phyloP scores from a whole-genome alignment of 139 green algal species.

The Micractinium sp. region DNA sequence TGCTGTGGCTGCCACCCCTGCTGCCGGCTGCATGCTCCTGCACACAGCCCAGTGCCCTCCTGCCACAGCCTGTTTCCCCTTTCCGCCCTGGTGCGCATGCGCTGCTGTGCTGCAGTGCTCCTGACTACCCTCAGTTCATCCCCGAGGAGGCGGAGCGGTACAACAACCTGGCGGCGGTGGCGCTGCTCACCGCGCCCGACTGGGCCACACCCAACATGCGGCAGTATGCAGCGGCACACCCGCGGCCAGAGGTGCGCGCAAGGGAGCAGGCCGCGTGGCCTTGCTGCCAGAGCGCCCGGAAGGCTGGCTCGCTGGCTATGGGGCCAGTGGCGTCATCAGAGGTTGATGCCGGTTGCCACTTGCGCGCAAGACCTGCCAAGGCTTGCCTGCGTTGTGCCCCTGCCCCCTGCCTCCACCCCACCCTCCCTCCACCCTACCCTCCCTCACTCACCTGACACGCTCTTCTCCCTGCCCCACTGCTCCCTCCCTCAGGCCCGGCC shows the following conservation, averaged over 20 bases:
- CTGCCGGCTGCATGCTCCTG: background rate
- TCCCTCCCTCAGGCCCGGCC: constrained; percentile 23
- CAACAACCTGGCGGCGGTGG: constrained; percentile 78
- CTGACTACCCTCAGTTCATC: constrained; percentile 92
- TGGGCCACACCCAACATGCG: constrained; percentile 62
- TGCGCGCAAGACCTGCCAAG: background rate
- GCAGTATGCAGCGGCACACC: constrained; percentile 69
- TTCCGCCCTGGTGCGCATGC: background rate
- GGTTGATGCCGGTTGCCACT: background rate
- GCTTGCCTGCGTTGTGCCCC: background rate
- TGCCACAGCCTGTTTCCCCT: background rate
- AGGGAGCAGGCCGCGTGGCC: background rate
- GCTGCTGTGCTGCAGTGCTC: constrained; percentile 75
- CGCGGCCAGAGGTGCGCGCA: constrained; percentile 45
- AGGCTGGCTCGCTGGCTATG: background rate
- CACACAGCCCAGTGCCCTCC: background rate
- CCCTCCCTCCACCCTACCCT: background rate
- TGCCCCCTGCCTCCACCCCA: background rate
- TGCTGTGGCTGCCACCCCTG: background rate
- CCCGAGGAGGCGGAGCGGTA: constrained; percentile 48
- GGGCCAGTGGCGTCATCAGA: background rate
- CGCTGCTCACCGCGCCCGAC: constrained; percentile 63
- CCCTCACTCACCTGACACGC: background rate
- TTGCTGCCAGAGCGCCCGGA: background rate
- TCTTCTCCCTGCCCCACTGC: too few species aligned